Conservation (phyloP, 2,329 filamentous ascomycete species). For the Fusarium verticillioides region DNA sequence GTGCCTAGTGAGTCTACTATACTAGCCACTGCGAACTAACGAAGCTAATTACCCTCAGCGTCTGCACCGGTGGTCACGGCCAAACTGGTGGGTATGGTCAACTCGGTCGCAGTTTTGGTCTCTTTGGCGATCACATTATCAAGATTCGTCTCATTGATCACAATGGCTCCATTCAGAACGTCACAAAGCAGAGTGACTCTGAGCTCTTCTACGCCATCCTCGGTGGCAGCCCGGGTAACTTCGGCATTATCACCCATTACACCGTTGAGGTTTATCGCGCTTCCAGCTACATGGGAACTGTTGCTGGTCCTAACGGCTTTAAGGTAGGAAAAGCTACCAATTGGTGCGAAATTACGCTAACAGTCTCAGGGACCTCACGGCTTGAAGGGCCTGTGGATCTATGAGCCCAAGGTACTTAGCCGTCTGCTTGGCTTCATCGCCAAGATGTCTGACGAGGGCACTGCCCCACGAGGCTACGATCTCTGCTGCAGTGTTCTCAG, state of each 20-base stretch:
- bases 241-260: slow-evolving; percentile 65
- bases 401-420: slow-evolving; percentile 52
- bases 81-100: slow-evolving; percentile 62
- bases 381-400: slow-evolving; percentile 56
- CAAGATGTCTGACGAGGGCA: slow-evolving; percentile 56
- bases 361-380: slow-evolving; percentile 20
- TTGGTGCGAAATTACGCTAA: neutral
- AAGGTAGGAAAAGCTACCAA: neutral
- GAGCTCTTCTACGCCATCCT: slow-evolving; percentile 70
- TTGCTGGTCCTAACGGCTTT: slow-evolving; percentile 19
- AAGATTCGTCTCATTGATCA: slow-evolving; percentile 60
- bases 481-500: slow-evolving; percentile 60
- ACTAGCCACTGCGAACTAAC: no score
- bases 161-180: slow-evolving; percentile 56
- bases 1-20: slow-evolving; percentile 44
- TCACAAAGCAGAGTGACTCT: slow-evolving; percentile 59
- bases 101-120: slow-evolving; percentile 60
- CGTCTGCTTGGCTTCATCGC: slow-evolving; percentile 53
- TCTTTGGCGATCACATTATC: slow-evolving; percentile 65
- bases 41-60: slow-evolving; percentile 21
- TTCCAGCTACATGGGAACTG: slow-evolving; percentile 51
- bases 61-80: slow-evolving; percentile 59
- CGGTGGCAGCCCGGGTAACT: slow-evolving; percentile 68
- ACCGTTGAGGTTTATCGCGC: slow-evolving; percentile 56
- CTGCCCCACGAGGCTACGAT: slow-evolving; percentile 59